Base-by-base conservation (phyloP, 2,329 filamentous ascomycete species). In the Hypoxylon sp. region DNA sequence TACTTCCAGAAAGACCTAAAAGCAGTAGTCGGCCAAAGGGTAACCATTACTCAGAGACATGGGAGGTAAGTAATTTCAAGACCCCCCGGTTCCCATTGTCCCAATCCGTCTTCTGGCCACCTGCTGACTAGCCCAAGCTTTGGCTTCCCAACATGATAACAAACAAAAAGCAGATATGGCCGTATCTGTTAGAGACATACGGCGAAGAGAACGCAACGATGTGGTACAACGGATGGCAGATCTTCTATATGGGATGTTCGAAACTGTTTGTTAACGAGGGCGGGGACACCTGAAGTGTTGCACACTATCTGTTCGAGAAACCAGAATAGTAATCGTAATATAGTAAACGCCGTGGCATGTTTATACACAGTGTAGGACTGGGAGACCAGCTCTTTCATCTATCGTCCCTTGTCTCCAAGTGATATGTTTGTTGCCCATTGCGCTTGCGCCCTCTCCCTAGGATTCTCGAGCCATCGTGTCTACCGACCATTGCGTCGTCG, bases 1-100 rank as follows among this genome's bases (percentile, higher is more conserved):
- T 91, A 84, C 72, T 91, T 91, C 72, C 89, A 91, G 75, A 78
- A 80, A 22, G 83, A 91, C 71, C 74, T 91, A 85, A 76, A 79
- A 81, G 68, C 87, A 91, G 75, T 92, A 89, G 89, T 91, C 89
- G 89, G 85, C 91, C 91, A 7, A 89, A 84, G 67, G 89, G 89
- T 2, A 81, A 79, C 71, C 84, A 91, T 69, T 92, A 91, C 72
- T 88, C 87, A 10, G 87, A 85, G 77, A 91, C 89, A 0, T 91
- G 89, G 72, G 88, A 91, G 81, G 85, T 85, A 72, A 73, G 79
- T 71, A 61, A n/a, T 6, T 19, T 8, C 37, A 19, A n/a, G n/a
- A n/a, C n/a, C n/a, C n/a, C n/a, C n/a, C n/a, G n/a, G n/a, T n/a
- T n/a, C n/a, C n/a, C n/a, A n/a, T n/a, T n/a, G n/a, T n/a, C n/a